phyloP scores from a whole-genome alignment of 441 rosid species.

The Corymbia calophylla region DNA sequence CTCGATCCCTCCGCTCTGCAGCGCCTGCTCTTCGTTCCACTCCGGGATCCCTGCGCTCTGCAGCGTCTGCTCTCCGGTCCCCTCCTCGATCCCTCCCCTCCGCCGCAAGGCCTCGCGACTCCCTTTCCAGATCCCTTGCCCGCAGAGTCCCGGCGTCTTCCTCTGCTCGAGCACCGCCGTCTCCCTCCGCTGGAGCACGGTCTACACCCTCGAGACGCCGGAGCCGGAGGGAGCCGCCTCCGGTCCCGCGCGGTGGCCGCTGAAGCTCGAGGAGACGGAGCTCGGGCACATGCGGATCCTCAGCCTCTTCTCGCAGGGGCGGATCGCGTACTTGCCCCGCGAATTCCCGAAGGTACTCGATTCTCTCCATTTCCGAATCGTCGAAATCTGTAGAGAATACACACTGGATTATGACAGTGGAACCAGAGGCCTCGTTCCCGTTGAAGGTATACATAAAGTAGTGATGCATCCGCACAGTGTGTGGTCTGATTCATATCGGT shows the following conservation, averaged over 20 bases:
- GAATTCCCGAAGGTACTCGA: background rate
- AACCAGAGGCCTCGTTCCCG: background rate
- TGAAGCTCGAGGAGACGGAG: background rate
- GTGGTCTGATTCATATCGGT: background rate
- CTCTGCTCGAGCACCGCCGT: too few species aligned
- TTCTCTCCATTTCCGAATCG: conserved; percentile 4
- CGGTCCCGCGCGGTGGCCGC: conserved; percentile 1
- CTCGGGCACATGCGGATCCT: background rate
- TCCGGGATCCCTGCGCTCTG: background rate
- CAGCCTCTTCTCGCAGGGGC: background rate
- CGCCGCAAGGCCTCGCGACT: background rate
- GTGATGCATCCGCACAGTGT: conserved; percentile 1
- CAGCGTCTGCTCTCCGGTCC: background rate
- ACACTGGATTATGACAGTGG: fast-evolving
- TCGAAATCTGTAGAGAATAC: conserved; percentile 18
- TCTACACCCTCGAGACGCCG: background rate
- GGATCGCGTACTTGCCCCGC: background rate
- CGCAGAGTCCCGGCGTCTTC: too few species aligned
- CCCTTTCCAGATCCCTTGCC: background rate
- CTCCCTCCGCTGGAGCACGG: background rate
- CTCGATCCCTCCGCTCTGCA: background rate
- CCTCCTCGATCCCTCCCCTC: background rate
- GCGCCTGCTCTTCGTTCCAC: background rate
- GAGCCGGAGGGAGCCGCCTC: background rate
- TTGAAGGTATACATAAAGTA: background rate